Conservation (phyloP, 2,329 filamentous ascomycete genomes). For the Onygenales sp. region DNA sequence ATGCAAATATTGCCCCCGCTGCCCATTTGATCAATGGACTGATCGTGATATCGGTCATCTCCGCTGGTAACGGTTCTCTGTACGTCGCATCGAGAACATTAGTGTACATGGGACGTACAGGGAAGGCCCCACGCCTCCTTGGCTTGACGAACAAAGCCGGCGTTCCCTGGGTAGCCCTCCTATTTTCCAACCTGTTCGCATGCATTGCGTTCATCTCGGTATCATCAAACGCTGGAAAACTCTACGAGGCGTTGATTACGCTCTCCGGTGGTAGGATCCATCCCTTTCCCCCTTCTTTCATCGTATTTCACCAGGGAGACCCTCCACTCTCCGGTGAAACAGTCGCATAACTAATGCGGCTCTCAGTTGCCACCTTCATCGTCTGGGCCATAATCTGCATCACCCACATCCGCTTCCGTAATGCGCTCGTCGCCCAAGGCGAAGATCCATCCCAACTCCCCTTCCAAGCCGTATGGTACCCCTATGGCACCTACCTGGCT, state of each 20-base stretch:
- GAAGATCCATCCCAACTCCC: constrained; percentile 34
- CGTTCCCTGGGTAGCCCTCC: constrained; percentile 49
- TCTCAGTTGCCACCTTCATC: constrained; percentile 29
- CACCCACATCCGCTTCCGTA: constrained; percentile 34
- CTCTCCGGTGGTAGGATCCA: constrained; percentile 22
- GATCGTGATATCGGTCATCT: constrained; percentile 63
- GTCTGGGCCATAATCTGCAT: constrained; percentile 32
- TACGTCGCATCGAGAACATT: constrained; percentile 69
- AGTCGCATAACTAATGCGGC: too few relatives aligned
- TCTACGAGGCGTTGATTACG: constrained; percentile 24
- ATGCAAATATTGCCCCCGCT: constrained; percentile 62
- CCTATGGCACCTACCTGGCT: constrained; percentile 43
- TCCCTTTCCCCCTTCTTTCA: background rate
- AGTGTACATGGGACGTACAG: constrained; percentile 64
- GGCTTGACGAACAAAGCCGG: constrained; percentile 58
- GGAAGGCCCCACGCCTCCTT: constrained; percentile 60
- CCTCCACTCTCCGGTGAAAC: too few relatives aligned
- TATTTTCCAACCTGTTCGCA: constrained; percentile 65
- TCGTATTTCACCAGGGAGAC: too few relatives aligned
- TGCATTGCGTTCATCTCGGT: constrained; percentile 25
- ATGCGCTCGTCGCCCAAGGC: constrained; percentile 27
- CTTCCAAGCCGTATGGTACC: constrained; percentile 41
- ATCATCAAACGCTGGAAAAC: constrained; percentile 21
- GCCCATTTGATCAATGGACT: constrained; percentile 71
- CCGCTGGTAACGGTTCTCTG: constrained; percentile 64